A percentile compares a stretch with the other conserved stretches of the same genome.
phyloP scores from a whole-genome alignment of 2,329 filamentous ascomycete genomes.

The Podosphaera aphanis region DNA sequence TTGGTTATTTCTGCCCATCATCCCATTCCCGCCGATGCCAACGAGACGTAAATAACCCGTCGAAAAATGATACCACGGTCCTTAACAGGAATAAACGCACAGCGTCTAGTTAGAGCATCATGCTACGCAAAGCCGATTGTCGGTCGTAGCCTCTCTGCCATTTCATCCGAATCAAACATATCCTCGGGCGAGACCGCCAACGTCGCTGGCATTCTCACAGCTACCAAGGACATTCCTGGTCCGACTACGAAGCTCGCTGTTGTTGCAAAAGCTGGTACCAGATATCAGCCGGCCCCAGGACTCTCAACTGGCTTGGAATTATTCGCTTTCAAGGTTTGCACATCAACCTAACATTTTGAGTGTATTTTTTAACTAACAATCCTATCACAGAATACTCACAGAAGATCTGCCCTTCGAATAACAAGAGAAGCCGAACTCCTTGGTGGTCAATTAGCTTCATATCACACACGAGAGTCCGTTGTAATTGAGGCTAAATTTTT shows the following conservation, averaged over 20 bases:
- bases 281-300: constrained; percentile 77
- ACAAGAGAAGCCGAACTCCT: constrained; percentile 87
- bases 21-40: neutral
- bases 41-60: neutral
- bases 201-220: constrained; percentile 73
- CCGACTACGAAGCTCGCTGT: constrained; percentile 79
- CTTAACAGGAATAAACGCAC: constrained; percentile 37
- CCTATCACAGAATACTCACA: constrained; percentile 48
- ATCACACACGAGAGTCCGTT: constrained; percentile 81
- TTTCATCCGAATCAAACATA: constrained; percentile 46
- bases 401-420: constrained; percentile 77
- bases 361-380: constrained; percentile 2
- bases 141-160: constrained; percentile 33
- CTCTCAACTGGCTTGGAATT: constrained; percentile 75
- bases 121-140: constrained; percentile 30
- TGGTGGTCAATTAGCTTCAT: constrained; percentile 67
- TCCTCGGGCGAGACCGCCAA: constrained; percentile 76
- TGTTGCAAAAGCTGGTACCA: constrained; percentile 80
- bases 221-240: constrained; percentile 69
- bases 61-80: constrained; percentile 44
- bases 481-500: constrained; percentile 89
- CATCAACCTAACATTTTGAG: neutral
- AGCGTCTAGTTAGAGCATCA: constrained; percentile 35
- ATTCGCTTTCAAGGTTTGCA: constrained; percentile 80
- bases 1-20: neutral